phyloP scores from a whole-genome alignment of 2,329 filamentous ascomycete genomes.

The Hypoxylon sp. region DNA sequence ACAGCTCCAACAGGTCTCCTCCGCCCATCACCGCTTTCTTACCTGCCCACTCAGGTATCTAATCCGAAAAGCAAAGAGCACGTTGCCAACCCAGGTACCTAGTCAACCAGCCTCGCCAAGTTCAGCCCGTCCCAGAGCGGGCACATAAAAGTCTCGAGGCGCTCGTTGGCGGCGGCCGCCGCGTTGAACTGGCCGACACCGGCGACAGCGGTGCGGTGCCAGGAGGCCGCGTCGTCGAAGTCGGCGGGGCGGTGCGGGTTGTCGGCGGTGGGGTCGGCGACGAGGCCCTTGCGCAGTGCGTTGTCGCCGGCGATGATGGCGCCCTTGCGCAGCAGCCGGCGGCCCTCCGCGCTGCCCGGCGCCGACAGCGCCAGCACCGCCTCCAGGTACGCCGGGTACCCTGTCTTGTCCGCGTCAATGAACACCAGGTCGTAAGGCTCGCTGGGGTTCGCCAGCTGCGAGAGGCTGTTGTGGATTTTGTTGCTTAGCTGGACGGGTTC shows the following conservation, averaged over 20 bases:
- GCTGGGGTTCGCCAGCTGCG: conserved; percentile 41
- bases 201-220: conserved; percentile 36
- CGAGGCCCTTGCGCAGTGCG: conserved; percentile 57
- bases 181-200: conserved; percentile 50
- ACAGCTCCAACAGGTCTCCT: no score
- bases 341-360: conserved; percentile 45
- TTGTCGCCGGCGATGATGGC: conserved; percentile 65
- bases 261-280: conserved; percentile 52
- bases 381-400: conserved; percentile 58
- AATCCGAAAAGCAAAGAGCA: not conserved
- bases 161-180: conserved; percentile 41
- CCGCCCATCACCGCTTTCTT: no score
- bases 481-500: not conserved
- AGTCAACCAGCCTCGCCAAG: conserved; percentile 46
- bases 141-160: conserved; percentile 52
- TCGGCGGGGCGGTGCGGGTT: conserved; percentile 44
- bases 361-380: conserved; percentile 55
- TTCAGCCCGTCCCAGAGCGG: conserved; percentile 55
- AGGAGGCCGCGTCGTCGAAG: conserved; percentile 14
- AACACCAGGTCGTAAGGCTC: conserved; percentile 63
- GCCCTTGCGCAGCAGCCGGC: conserved; percentile 56
- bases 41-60: no score
- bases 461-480: conserved; percentile 32
- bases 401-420: conserved; percentile 61
- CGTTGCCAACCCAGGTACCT: not conserved